Conservation (phyloP, 2,329 filamentous ascomycete species). For the Cercospora sesami region DNA sequence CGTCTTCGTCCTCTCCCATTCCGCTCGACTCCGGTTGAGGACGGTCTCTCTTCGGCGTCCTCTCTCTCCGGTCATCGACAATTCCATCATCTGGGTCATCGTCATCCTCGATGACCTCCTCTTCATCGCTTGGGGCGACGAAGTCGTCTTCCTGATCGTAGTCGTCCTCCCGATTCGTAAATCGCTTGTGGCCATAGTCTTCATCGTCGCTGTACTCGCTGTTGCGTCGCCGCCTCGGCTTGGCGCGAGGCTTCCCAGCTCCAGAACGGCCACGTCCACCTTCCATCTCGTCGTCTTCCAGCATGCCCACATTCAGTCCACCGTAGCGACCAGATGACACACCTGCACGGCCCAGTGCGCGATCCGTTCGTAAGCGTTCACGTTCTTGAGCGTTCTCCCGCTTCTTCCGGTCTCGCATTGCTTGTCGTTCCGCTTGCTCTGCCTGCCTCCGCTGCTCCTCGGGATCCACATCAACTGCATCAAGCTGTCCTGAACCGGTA, state of each 20-base stretch:
- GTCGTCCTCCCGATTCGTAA: constrained; percentile 63
- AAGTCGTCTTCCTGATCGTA: constrained; percentile 81
- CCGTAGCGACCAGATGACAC: constrained; percentile 48
- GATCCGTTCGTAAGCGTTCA: constrained; percentile 58
- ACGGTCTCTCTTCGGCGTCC: constrained; percentile 44
- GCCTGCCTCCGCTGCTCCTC: constrained; percentile 73
- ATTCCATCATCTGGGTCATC: constrained; percentile 50
- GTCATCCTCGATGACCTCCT: constrained; percentile 63
- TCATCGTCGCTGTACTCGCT: constrained; percentile 69
- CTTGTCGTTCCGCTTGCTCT: constrained; percentile 72
- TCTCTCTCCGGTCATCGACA: constrained; percentile 36
- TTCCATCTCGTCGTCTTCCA: constrained; percentile 61
- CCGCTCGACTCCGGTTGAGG: constrained; percentile 22
- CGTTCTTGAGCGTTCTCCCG: constrained; percentile 68
- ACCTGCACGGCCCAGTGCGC: constrained; percentile 52
- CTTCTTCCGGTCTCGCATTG: constrained; percentile 58
- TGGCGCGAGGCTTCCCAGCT: constrained; percentile 36
- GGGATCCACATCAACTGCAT: constrained; percentile 70
- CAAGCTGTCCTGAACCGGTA: constrained; percentile 60
- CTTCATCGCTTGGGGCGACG: constrained; percentile 72
- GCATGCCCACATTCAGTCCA: constrained; percentile 66
- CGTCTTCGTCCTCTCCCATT: constrained; percentile 40
- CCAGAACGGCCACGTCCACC: constrained; percentile 31
- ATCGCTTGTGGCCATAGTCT: constrained; percentile 68
- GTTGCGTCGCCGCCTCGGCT: constrained; percentile 41